Evolutionary conservation across 1,284 basidiomycete genomes (phyloP), one percentile per base, ranked within the genome.

Genomic region (Microbotryomycetes sp.): DNA sequence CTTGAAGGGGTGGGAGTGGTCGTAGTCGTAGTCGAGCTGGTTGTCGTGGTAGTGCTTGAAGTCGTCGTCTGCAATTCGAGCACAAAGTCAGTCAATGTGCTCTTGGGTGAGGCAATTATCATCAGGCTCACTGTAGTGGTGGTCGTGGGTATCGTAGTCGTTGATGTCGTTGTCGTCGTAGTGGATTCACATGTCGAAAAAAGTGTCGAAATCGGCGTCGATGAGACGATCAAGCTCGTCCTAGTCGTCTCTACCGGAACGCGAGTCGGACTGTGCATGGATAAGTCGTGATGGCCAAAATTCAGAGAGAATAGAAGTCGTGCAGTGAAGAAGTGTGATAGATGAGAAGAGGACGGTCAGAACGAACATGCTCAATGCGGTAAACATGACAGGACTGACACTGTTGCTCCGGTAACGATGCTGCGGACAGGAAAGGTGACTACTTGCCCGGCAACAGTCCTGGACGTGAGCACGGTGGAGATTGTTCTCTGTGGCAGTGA

Each of bases 171-270:
- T 3, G 27, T n/a, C 21, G 26, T 57, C 11, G 61, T 46, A 1
- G 41, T n/a, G 2, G 54, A n/a, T 5, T 50, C 45, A 56, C 45
- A 58, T 24, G 7, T 45, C 31, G 56, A 31, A 28, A 47, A 54
- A 21, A 61, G 11, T 21, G 53, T 61, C 41, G 56, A 57, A 23
- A 61, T 27, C 7, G 62, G 62, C 3, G 51, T 41, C 28, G 59
- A 61, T 2, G 56, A 48, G 16, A 61, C 45, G 35, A 64, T 16
- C 11, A 61, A 48, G 21, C 56, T 58, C 4, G 62, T 60, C 23
- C 45, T 23, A 2, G 56, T 49, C 26, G 49, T 59, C 1, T 41
- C 31, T 1, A 61, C 3, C 0, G 45, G 26, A 4, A 47, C 35
- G 3, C 29, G 24, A 3, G 56, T 54, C 2, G 62, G 60, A 2